Base-by-base conservation (phyloP, 441 rosid species). In the Rhodomyrtus psidioides region DNA sequence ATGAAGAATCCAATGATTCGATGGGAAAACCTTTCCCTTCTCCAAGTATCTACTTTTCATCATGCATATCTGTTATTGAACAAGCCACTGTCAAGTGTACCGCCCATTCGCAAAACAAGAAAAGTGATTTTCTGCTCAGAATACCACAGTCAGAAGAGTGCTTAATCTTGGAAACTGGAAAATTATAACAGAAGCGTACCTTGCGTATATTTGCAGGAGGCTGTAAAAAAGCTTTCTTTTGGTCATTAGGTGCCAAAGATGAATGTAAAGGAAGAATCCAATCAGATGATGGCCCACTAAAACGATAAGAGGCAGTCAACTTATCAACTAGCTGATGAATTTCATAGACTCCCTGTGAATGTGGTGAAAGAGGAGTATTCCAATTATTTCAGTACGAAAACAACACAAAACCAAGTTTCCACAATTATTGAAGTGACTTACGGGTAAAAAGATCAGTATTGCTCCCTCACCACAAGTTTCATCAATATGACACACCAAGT, bases 201-300 rank as follows among this genome's bases (percentile, higher is more conserved):
- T 97, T 97, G 3, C 98, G 95, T 82, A 94, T 93, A 88, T 90
- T 91, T 82, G 86, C 91, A 87, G 97, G 98, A 89, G 99, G 98
- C 23, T 93, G 93, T 88, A 87, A 82, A 91, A 97, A 97, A 89
- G 92, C 97, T 88, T 91, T 95, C 90, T 91, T 94, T 86, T 95
- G 98, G 86, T 95, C 98, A 60, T 88, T 86, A 82, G 99, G 91
- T 84, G 98, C 94, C 87, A 95, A 86, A 76, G 97, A 95, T 79
- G 99, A 96, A 93, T 97, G 99, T 88, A 96, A 89, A 86, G 98
- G 98, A 86, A 96, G 94, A 89, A 96, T 91, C 99, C 98, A 97
- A 86, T 97, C 95, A 57, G 93, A 92, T 81, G 96, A 91, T 87
- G 91, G 87, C 83, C 98, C 99, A 88, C 97, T 93, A 92, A 96